Evolutionary conservation across 2,329 filamentous ascomycete species (phyloP).

Genomic region (Cercospora sesami): DNA sequence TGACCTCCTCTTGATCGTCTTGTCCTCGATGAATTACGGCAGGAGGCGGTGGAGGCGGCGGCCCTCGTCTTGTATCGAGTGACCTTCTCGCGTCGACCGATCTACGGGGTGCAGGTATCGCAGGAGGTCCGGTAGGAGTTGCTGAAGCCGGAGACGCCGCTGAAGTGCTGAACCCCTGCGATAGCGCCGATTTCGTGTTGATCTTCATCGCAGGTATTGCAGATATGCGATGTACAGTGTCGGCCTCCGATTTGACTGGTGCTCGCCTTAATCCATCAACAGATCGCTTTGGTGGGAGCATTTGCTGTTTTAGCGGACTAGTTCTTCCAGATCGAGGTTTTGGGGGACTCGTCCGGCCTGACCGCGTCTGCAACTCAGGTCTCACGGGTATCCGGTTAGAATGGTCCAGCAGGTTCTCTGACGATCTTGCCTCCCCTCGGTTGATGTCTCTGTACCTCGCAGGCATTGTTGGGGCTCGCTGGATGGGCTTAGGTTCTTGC

Average conservation of each 20-base stretch:
- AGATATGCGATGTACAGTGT: conserved; percentile 21
- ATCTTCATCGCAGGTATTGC: conserved; percentile 35
- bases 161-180: conserved; percentile 32
- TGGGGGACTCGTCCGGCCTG: conserved; percentile 34
- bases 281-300: conserved; percentile 28
- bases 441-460: conserved; percentile 28
- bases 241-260: conserved; percentile 10
- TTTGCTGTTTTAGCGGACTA: conserved; percentile 34
- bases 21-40: conserved; percentile 42
- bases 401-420: conserved; percentile 33
- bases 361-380: conserved; percentile 36
- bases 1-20: conserved; percentile 48
- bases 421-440: conserved; percentile 8
- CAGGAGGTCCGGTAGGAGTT: conserved; percentile 31
- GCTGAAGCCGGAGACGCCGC: conserved; percentile 15
- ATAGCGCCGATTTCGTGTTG: conserved; percentile 29
- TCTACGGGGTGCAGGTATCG: conserved; percentile 39
- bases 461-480: conserved; percentile 27
- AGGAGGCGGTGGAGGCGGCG: conserved; percentile 30
- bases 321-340: conserved; percentile 33
- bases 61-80: conserved; percentile 31
- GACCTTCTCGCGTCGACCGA: conserved; percentile 36
- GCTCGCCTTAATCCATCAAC: conserved; percentile 28
- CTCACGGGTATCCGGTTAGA: conserved; percentile 36
- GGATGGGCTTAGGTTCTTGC: conserved; percentile 21